Evolutionary conservation across 2,329 filamentous ascomycete genomes (phyloP).

Genomic region (Ascochyta pisi): DNA sequence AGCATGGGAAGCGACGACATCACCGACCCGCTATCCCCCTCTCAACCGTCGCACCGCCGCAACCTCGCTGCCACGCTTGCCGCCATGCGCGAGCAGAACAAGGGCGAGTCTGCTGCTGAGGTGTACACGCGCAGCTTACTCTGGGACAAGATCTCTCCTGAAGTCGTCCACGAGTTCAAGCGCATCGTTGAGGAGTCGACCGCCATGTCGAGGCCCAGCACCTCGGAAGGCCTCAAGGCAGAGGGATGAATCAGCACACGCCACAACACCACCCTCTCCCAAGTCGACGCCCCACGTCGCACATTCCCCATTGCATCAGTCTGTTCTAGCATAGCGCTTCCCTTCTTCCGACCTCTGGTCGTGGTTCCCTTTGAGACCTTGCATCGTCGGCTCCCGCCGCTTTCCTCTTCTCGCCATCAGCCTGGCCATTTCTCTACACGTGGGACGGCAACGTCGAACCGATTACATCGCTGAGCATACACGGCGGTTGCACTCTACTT

Average conservation of each 20-base stretch:
- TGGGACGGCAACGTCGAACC: slow-evolving; percentile 44
- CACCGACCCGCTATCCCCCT: slow-evolving; percentile 47
- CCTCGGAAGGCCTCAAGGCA: slow-evolving; percentile 42
- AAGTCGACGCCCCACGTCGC: neutral
- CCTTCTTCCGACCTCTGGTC: slow-evolving; percentile 39
- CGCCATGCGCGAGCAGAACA: slow-evolving; percentile 74
- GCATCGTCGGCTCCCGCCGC: slow-evolving; percentile 42
- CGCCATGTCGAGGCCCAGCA: slow-evolving; percentile 44
- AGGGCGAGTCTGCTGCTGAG: slow-evolving; percentile 76
- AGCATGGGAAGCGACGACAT: slow-evolving; percentile 59
- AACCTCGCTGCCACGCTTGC: slow-evolving; percentile 83
- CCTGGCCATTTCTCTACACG: slow-evolving; percentile 35
- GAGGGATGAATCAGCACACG: slow-evolving; percentile 36
- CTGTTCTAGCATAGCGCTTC: slow-evolving; percentile 44
- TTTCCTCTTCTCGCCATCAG: slow-evolving; percentile 31
- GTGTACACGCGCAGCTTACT: slow-evolving; percentile 92
- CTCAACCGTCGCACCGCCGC: slow-evolving; percentile 65
- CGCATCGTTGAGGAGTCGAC: slow-evolving; percentile 84
- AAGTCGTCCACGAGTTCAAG: slow-evolving; percentile 91
- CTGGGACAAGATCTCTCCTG: slow-evolving; percentile 90
- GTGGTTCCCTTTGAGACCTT: slow-evolving; percentile 32
- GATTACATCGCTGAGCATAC: slow-evolving; percentile 37
- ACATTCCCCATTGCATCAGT: slow-evolving; percentile 33
- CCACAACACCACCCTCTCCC: slow-evolving; percentile 21
- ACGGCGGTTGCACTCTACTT: slow-evolving; percentile 38